phyloP scores from a whole-genome alignment of 2,329 filamentous ascomycete species.

The Sporothrix pseudoabietina region DNA sequence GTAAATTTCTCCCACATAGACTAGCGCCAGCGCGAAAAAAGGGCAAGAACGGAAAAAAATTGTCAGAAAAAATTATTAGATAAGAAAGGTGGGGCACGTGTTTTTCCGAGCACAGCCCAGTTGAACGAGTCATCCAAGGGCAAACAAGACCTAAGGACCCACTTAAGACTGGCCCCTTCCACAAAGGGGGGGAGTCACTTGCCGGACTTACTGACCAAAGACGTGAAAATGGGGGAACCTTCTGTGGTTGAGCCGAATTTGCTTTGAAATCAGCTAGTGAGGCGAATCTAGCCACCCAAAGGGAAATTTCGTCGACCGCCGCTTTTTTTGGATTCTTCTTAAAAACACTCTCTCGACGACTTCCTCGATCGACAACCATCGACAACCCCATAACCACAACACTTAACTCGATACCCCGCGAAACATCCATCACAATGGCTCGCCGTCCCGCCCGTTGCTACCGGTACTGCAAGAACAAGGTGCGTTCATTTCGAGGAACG shows the following conservation, averaged over 20 bases:
- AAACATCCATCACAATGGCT: constrained; percentile 84
- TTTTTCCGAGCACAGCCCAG: constrained; percentile 31
- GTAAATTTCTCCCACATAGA: background rate
- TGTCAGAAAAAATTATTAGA: constrained; percentile 10
- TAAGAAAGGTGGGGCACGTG: constrained; percentile 18
- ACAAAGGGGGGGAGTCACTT: constrained; percentile 23
- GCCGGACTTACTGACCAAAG: constrained; percentile 18
- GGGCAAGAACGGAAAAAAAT: constrained; percentile 24
- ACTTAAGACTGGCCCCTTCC: constrained; percentile 36
- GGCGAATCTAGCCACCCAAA: constrained; percentile 28
- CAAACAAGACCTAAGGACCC: constrained; percentile 45
- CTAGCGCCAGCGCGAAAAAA: constrained; percentile 1
- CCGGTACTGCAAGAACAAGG: constrained; percentile 99
- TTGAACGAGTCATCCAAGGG: constrained; percentile 28
- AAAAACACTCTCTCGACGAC: constrained; percentile 12
- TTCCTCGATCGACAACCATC: constrained; percentile 26
- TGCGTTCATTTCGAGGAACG: constrained; percentile 52
- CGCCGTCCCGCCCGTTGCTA: constrained; percentile 99
- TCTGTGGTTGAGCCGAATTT: constrained; percentile 35
- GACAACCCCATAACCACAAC: constrained; percentile 45
- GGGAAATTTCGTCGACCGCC: constrained; percentile 21
- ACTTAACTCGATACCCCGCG: constrained; percentile 37
- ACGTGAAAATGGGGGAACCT: constrained; percentile 33
- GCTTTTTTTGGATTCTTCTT: constrained; percentile 22
- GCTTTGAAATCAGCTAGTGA: constrained; percentile 59